Percentiles rank a stretch among this genome's conserved stretches.
Conservation (phyloP, 352 stramenopile species). For the Phytophthora pistaciae region DNA sequence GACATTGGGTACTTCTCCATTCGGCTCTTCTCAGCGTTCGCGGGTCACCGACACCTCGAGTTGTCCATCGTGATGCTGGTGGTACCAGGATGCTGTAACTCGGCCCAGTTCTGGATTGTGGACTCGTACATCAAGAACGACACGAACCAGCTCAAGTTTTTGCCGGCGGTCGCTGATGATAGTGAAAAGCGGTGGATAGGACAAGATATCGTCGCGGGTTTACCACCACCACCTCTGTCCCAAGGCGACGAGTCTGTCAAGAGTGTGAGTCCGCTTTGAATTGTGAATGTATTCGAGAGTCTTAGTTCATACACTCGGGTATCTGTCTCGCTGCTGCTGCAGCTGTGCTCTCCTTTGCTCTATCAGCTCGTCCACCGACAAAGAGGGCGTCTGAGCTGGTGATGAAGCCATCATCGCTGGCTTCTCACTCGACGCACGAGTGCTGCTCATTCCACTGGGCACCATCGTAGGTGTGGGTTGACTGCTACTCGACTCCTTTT, state of each 20-base stretch:
- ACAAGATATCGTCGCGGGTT: constrained; percentile 16
- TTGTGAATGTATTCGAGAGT: constrained; percentile 14
- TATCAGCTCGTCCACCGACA: constrained; percentile 80
- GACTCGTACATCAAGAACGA: constrained; percentile 72
- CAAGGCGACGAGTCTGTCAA: constrained; percentile 31
- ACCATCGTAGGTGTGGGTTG: constrained; percentile 30
- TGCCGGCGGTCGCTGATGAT: constrained; percentile 24
- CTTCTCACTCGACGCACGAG: constrained; percentile 19
- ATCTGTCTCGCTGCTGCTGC: constrained; percentile 60
- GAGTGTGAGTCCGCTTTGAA: constrained; percentile 37
- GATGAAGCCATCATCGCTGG: constrained; percentile 3
- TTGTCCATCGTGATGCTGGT: constrained; percentile 84
- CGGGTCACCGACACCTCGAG: constrained; percentile 71
- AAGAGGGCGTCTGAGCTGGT: constrained; percentile 10
- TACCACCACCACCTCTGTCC: constrained; percentile 9
- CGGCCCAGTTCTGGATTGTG: constrained; percentile 83
- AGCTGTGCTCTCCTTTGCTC: constrained; percentile 73
- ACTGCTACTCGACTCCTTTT: constrained; percentile 39
- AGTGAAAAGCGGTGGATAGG: constrained; percentile 49
- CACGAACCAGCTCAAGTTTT: constrained; percentile 38
- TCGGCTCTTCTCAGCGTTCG: constrained; percentile 61
- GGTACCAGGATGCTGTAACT: constrained; percentile 70
- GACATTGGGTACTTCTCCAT: constrained; percentile 55
- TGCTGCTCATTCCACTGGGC: constrained; percentile 13
- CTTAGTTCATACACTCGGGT: constrained; percentile 22